Evolutionary conservation across 768 basidiomycete genomes (phyloP).

Genomic region (Russula griseocarnosa): DNA sequence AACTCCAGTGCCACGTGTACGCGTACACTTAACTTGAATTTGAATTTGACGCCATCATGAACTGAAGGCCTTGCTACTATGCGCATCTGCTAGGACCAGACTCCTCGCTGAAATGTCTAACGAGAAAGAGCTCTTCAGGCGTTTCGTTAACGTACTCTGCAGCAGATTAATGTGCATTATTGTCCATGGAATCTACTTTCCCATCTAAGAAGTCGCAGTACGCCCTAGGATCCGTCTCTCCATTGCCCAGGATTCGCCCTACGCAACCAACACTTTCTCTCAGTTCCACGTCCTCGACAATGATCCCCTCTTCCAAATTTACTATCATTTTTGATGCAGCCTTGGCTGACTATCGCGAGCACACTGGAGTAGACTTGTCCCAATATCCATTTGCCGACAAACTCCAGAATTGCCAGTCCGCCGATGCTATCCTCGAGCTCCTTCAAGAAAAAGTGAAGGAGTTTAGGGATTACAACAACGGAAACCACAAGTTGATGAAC

Average conservation of each 20-base stretch:
- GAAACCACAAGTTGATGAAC: not conserved
- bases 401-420: not conserved
- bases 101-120: no score
- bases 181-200: no score
- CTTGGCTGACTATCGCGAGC: not conserved
- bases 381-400: not conserved
- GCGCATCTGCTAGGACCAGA: no score
- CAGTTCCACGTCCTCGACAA: not conserved
- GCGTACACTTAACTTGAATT: no score
- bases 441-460: not conserved
- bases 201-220: no score
- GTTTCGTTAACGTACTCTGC: no score
- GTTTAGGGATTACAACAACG: not conserved
- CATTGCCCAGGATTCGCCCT: not conserved
- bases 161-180: no score
- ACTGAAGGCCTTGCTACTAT: no score
- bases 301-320: not conserved
- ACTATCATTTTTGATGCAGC: not conserved
- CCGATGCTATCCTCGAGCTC: not conserved
- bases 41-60: no score
- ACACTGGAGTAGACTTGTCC: not conserved
- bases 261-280: not conserved
- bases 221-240: no score
- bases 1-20: no score
- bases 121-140: no score